Conservation (phyloP, 306 rosid genomes). For the Cicer bijugum region DNA sequence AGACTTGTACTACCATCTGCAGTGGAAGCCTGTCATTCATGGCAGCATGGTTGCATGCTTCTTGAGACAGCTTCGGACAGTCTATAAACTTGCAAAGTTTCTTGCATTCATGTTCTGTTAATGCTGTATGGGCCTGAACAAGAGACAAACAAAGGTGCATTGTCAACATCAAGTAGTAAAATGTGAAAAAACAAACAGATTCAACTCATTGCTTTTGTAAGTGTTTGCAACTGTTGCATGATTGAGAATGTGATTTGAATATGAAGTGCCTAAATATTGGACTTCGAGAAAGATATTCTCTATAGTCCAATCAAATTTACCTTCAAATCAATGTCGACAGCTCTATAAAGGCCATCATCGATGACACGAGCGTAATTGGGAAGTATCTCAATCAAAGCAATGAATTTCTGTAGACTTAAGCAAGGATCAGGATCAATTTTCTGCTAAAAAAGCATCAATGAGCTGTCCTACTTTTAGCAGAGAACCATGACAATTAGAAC, state of each 20-base stretch:
- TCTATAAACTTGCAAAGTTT: slow-evolving; percentile 78
- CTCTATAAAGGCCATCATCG: slow-evolving; percentile 85
- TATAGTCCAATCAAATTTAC: slow-evolving; percentile 47
- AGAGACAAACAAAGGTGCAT: not conserved
- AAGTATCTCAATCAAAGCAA: slow-evolving; percentile 69
- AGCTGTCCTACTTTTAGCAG: slow-evolving; percentile 81
- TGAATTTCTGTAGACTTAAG: slow-evolving; percentile 64
- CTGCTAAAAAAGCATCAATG: slow-evolving; percentile 84
- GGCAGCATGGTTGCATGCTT: slow-evolving; percentile 90
- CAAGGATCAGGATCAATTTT: slow-evolving; percentile 80
- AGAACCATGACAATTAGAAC: slow-evolving; percentile 68
- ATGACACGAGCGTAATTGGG: slow-evolving; percentile 91
- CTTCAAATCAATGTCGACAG: slow-evolving; percentile 82
- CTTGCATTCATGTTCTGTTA: slow-evolving; percentile 78
- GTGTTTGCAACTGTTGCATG: slow-evolving; percentile 18
- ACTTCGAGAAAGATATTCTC: not conserved
- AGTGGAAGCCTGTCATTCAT: slow-evolving; percentile 81
- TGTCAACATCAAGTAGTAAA: slow-evolving; percentile 17
- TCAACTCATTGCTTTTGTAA: slow-evolving; percentile 14
- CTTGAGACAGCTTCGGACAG: slow-evolving; percentile 87
- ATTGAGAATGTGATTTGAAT: slow-evolving; percentile 26
- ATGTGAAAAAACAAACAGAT: not conserved
- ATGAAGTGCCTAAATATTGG: slow-evolving; percentile 15
- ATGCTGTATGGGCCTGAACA: slow-evolving; percentile 68
- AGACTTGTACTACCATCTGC: slow-evolving; percentile 77